Percentiles rank a stretch among this genome's conserved stretches.
phyloP scores from a whole-genome alignment of 108 stramenopile species.

The Fragilariopsis cylindrus region DNA sequence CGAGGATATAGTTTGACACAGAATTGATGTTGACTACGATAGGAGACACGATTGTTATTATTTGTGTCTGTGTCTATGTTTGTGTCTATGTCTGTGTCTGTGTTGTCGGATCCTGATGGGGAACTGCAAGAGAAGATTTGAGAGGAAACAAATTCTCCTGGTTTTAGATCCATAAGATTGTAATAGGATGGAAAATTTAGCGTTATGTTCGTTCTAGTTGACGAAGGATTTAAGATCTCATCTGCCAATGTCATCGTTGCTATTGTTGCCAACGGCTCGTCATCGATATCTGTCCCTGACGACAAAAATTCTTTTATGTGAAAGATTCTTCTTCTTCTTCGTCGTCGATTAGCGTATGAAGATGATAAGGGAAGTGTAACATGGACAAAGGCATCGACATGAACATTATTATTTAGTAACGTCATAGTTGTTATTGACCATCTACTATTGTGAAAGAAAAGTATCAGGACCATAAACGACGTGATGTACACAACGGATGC shows the following conservation, averaged over 20 bases:
- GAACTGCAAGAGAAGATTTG: constrained; percentile 15
- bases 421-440: too few species aligned
- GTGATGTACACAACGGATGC: too few species aligned
- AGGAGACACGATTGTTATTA: not conserved
- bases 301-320: too few species aligned
- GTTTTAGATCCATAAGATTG: constrained; percentile 21
- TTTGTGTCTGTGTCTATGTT: not conserved
- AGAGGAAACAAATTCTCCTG: constrained; percentile 30
- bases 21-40: constrained; percentile 18
- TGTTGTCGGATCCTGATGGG: not conserved
- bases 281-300: too few species aligned
- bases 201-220: constrained; percentile 21
- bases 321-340: too few species aligned
- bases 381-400: too few species aligned
- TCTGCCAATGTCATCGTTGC: not conserved
- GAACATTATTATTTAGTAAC: too few species aligned
- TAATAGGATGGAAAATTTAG: constrained; percentile 26
- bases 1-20: constrained; percentile 45
- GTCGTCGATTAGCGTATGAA: too few species aligned
- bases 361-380: too few species aligned
- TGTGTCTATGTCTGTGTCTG: constrained; percentile 1
- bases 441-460: too few species aligned
- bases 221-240: not conserved
- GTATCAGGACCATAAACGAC: too few species aligned
- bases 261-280: too few species aligned